These are phyloP conservation scores for Dioscorea alata DNA, from an alignment of 106 monocot genomes.

Conservation along the genomic window DNA sequence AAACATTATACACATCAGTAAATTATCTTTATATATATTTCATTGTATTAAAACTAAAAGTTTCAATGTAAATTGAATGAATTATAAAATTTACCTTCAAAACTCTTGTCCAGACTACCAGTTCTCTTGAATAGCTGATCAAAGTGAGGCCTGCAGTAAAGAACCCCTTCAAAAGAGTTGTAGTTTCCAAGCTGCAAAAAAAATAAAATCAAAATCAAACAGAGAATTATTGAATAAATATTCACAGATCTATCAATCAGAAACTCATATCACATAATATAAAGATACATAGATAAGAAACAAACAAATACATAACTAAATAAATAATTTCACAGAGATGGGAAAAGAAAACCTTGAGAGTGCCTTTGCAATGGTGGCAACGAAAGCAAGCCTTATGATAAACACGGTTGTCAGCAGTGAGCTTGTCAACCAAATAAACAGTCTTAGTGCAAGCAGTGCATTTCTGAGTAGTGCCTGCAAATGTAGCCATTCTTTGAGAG, in stretches of 20 bases:
- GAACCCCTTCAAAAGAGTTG: conserved; percentile 92
- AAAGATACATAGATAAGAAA: too few relatives aligned
- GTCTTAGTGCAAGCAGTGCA: conserved; percentile 82
- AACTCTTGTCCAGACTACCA: conserved; percentile 92
- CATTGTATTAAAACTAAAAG: too few relatives aligned
- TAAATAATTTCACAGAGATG: not conserved
- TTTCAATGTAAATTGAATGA: not conserved
- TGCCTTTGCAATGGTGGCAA: conserved; percentile 91
- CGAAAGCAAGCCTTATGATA: conserved; percentile 92
- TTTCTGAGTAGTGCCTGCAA: conserved; percentile 56
- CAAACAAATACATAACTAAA: too few relatives aligned
- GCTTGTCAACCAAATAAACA: conserved; percentile 87
- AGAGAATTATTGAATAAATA: too few relatives aligned
- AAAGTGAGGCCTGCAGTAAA: conserved; percentile 95
- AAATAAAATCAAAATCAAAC: conserved; percentile 1
- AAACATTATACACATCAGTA: not conserved
- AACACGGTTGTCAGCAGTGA: conserved; percentile 76
- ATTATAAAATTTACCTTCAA: conserved; percentile 51
- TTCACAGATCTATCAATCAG: too few relatives aligned
- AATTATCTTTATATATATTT: too few relatives aligned
- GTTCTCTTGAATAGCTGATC: conserved; percentile 95
- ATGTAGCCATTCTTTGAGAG: conserved; percentile 21
- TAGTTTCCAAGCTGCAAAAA: conserved; percentile 70
- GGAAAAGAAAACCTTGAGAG: conserved; percentile 45
- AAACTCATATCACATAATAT: too few relatives aligned